Evolutionary conservation across 2,329 filamentous ascomycete species (phyloP).

Genomic region (Aspergillus costaricaensis): DNA sequence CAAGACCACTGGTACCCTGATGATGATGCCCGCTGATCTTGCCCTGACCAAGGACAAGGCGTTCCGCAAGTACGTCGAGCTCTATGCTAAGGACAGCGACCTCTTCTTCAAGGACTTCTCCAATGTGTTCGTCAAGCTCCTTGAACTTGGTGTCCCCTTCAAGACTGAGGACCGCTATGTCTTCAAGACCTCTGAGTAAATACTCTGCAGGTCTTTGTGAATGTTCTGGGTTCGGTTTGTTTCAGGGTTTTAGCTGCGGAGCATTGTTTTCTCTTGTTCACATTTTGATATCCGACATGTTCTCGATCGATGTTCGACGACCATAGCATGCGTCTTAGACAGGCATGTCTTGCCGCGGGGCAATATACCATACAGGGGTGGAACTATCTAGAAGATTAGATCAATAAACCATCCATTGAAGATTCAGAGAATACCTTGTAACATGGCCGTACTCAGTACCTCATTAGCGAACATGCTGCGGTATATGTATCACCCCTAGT

Average conservation of each 20-base stretch:
- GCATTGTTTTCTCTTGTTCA: constrained; percentile 15
- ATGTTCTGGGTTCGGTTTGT: constrained; percentile 13
- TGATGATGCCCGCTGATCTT: constrained; percentile 97
- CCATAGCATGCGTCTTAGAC: constrained; percentile 5
- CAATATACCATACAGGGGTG: background rate
- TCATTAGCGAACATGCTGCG: background rate
- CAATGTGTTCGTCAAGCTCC: constrained; percentile 74
- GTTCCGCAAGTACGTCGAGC: constrained; percentile 77
- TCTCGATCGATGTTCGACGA: constrained; percentile 1
- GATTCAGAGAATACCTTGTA: too few relatives aligned
- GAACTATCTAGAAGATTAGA: background rate
- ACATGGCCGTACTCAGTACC: too few relatives aligned
- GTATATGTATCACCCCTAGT: background rate
- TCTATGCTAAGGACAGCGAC: constrained; percentile 88
- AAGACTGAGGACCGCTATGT: constrained; percentile 60
- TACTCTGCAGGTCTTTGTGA: background rate
- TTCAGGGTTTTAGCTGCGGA: constrained; percentile 14
- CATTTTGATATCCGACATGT: constrained; percentile 19
- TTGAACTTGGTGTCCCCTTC: constrained; percentile 94
- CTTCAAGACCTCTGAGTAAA: constrained; percentile 62
- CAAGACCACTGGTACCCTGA: constrained; percentile 79
- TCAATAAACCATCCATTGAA: background rate
- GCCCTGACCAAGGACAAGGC: constrained; percentile 83
- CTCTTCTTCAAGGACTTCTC: constrained; percentile 93
- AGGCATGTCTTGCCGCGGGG: background rate